A percentile compares a stretch with the other conserved stretches of the same genome.
Evolutionary conservation across 257 asterid genomes (phyloP).

Genomic region (Solanum verrucosum): DNA sequence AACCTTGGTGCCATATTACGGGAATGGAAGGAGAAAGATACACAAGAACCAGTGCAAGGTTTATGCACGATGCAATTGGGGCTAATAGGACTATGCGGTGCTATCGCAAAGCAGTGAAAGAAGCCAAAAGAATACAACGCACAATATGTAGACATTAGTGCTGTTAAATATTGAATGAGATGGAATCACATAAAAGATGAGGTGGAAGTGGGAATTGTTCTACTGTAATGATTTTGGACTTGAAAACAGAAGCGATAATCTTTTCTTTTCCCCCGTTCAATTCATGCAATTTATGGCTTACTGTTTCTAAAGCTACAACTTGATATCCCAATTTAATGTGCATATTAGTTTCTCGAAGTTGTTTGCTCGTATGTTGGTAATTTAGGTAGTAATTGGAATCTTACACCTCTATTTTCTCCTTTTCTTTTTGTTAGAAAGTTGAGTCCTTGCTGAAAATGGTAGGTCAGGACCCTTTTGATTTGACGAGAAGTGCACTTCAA

Average conservation of each 20-base stretch:
- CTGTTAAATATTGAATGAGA: background rate
- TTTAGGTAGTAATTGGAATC: too few species aligned
- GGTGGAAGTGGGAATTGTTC: background rate
- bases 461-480: constrained; percentile 30
- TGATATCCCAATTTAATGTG: background rate
- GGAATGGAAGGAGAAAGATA: too few species aligned
- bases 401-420: background rate
- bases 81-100: too few species aligned
- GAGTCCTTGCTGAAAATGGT: constrained; percentile 30
- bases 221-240: background rate
- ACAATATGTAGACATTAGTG: background rate
- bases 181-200: background rate
- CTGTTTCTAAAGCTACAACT: background rate
- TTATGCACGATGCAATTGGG: too few species aligned
- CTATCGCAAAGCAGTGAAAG: too few species aligned
- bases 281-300: background rate
- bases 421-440: constrained; percentile 30
- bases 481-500: constrained; percentile 22
- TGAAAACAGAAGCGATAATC: background rate
- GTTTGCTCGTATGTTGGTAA: background rate
- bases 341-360: background rate
- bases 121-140: too few species aligned
- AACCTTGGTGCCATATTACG: too few species aligned
- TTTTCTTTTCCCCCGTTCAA: background rate
- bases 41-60: too few species aligned